Conservation (phyloP, 192 early-diverging fungal species). For the Podila epicladia region DNA sequence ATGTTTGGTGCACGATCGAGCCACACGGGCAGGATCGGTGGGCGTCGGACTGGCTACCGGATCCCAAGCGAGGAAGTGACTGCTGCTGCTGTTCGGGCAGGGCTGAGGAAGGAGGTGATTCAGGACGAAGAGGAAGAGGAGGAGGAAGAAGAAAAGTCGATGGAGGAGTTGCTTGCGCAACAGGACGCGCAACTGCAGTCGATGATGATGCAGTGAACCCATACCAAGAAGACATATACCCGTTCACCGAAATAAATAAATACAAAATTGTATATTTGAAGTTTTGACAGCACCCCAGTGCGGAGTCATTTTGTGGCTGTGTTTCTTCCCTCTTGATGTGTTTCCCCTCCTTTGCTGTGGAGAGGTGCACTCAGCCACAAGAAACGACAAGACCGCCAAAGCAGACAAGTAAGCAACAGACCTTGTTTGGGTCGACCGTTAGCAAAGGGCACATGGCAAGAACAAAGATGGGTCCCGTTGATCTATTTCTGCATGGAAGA, state of each 20-base stretch:
- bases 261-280: background rate
- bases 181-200: conserved; percentile 19
- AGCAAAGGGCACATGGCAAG: too few relatives aligned
- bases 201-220: background rate
- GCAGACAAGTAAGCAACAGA: too few relatives aligned
- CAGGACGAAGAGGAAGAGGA: conserved; percentile 21
- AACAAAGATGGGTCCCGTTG: too few relatives aligned
- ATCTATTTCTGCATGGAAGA: too few relatives aligned
- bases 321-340: too few relatives aligned
- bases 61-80: background rate
- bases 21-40: background rate
- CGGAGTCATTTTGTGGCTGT: too few relatives aligned
- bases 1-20: conserved; percentile 10
- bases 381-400: too few relatives aligned
- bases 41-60: conserved; percentile 3
- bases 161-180: conserved; percentile 43
- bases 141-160: conserved; percentile 26
- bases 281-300: background rate
- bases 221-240: background rate
- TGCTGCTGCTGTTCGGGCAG: background rate
- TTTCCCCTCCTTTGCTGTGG: too few relatives aligned
- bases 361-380: too few relatives aligned
- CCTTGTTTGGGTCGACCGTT: too few relatives aligned
- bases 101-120: background rate
- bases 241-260: background rate